Evolutionary conservation across 768 basidiomycete species (phyloP).

Genomic region (Pisolithus marmoratus): DNA sequence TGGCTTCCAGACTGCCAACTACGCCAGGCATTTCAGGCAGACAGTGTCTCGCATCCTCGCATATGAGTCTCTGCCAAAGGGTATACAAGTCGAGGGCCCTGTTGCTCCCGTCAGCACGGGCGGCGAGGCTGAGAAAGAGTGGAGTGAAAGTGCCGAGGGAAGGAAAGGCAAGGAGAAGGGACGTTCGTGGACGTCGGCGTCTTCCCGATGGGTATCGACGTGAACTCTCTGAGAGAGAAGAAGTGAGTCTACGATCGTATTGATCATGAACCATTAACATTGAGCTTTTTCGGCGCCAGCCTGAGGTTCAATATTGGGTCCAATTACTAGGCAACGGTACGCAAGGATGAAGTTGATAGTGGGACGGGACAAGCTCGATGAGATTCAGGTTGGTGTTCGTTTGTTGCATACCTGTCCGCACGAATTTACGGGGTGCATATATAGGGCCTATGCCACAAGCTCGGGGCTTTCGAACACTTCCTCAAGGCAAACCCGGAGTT

Average conservation of each 20-base stretch:
- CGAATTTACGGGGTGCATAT: background rate
- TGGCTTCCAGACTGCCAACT: conserved; percentile 86
- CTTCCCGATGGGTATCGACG: conserved; percentile 88
- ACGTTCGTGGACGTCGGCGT: conserved; percentile 81
- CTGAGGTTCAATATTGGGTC: no score
- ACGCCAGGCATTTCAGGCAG: conserved; percentile 77
- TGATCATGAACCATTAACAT: background rate
- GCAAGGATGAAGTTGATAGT: conserved; percentile 89
- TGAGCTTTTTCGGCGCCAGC: no score
- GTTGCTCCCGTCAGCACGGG: conserved; percentile 2
- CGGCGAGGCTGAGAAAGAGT: background rate
- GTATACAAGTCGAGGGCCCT: conserved; percentile 55
- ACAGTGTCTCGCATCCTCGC: conserved; percentile 76
- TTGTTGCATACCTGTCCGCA: no score
- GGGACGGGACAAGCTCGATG: conserved; percentile 84
- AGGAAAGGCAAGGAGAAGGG: conserved; percentile 22
- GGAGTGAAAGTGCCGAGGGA: background rate
- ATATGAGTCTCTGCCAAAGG: conserved; percentile 78
- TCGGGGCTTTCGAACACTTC: conserved; percentile 81
- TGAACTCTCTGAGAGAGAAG: conserved; percentile 56
- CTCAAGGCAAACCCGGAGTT: conserved; percentile 72
- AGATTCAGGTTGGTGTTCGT: conserved; percentile 50
- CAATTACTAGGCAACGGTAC: no score
- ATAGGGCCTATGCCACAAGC: conserved; percentile 74
- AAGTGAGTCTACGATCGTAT: conserved; percentile 38